Evolutionary conservation across 352 stramenopile species (phyloP).

Genomic region (Globisporangium splendens): DNA sequence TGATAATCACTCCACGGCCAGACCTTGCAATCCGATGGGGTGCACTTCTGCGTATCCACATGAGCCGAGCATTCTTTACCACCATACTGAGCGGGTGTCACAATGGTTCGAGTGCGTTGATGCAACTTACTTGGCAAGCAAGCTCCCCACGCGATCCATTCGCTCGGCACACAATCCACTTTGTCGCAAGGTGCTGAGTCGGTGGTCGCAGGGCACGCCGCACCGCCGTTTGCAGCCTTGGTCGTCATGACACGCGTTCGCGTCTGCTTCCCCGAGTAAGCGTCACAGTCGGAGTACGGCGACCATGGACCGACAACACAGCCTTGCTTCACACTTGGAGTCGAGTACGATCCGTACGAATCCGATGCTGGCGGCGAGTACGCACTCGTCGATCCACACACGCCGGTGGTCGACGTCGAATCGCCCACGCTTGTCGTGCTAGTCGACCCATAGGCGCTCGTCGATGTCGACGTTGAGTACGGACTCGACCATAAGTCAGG

Average conservation of each 20-base stretch:
- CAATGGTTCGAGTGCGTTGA: conserved; percentile 42
- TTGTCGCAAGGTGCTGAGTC: conserved; percentile 42
- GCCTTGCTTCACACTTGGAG: conserved; percentile 10
- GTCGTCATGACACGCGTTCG: conserved; percentile 27
- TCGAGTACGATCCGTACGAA: no score
- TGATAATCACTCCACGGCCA: conserved; percentile 43
- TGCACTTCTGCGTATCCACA: conserved; percentile 55
- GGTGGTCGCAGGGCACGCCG: conserved; percentile 26
- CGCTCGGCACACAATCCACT: conserved; percentile 42
- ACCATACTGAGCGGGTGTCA: conserved; percentile 37
- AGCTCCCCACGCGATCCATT: conserved; percentile 41
- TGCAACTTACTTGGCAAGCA: conserved; percentile 33
- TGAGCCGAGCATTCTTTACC: conserved; percentile 39
- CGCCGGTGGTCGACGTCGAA: no score
- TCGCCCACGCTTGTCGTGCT: no score
- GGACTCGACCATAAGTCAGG: no score
- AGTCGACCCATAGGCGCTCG: no score
- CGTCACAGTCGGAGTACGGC: conserved; percentile 25
- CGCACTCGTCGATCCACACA: no score
- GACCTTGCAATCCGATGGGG: conserved; percentile 57
- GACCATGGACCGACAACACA: conserved; percentile 35
- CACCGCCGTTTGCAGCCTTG: conserved; percentile 21
- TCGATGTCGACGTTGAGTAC: no score
- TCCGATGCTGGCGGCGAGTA: no score
- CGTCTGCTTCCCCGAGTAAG: conserved; percentile 27